These are phyloP conservation scores for Aspergillaceae sp. DNA, from an alignment of 2,329 filamentous ascomycete genomes.

Conservation along the genomic window DNA sequence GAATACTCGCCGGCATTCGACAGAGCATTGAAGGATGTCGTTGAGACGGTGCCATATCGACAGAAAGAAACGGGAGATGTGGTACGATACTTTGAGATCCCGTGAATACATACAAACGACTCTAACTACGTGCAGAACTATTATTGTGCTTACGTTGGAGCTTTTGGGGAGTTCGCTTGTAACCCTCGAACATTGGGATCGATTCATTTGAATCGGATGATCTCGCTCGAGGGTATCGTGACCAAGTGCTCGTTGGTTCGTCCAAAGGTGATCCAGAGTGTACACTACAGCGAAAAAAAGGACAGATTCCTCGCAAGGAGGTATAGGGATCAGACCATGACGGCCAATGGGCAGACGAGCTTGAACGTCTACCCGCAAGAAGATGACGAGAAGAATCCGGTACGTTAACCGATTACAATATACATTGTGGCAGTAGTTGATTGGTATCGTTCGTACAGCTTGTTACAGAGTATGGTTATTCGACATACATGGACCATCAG, in stretches of 20 bases:
- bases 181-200: slow-evolving; percentile 90
- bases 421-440: neutral
- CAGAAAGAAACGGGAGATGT: slow-evolving; percentile 70
- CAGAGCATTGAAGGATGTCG: slow-evolving; percentile 77
- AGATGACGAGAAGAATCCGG: slow-evolving; percentile 83
- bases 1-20: slow-evolving; percentile 85
- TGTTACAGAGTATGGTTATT: slow-evolving; percentile 91
- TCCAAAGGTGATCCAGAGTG: slow-evolving; percentile 95
- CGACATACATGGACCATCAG: slow-evolving; percentile 91
- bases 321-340: slow-evolving; percentile 97
- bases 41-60: slow-evolving; percentile 68
- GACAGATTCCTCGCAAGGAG: slow-evolving; percentile 80
- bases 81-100: slow-evolving; percentile 31
- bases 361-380: slow-evolving; percentile 90
- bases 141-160: slow-evolving; percentile 95
- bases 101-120: slow-evolving; percentile 4
- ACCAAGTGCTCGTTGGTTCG: slow-evolving; percentile 92
- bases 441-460: slow-evolving; percentile 40
- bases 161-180: slow-evolving; percentile 89
- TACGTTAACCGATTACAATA: slow-evolving; percentile 23
- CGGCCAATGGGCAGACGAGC: slow-evolving; percentile 71
- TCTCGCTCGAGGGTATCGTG: slow-evolving; percentile 94
- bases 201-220: slow-evolving; percentile 87
- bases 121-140: slow-evolving; percentile 44
- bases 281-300: slow-evolving; percentile 87